Base-by-base conservation (phyloP, 495 filamentous ascomycete genomes). In the Neurospora terricola region DNA sequence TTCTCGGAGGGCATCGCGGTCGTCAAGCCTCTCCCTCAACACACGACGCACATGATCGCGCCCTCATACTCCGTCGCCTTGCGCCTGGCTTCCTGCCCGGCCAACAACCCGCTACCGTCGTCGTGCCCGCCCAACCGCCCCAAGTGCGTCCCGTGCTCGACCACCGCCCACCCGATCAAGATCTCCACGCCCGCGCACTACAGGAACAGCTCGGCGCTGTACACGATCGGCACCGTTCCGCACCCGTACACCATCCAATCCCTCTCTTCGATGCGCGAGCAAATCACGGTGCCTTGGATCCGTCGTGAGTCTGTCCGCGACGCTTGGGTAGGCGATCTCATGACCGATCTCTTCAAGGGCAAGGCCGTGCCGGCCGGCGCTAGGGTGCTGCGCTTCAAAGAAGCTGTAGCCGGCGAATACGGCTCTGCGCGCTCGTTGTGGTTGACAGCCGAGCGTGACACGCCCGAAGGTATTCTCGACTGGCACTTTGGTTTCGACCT, bases 401-500 rank as follows among this genome's bases (percentile, higher is more conserved):
- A 94, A 62, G 86, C 87, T 7, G 90, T 97, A 21, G 95, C 93
- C 1, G 84, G 88, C 10, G 88, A 91, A 12, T 84, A 83, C 66
- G 86, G 84, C 11, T 75, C 80, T 0, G 79, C 86, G 6, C 88
- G 86, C 43, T 89, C 91, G 4, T 84, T 97, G 4, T 97, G 93
- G 94, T 84, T 97, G 70, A 92, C 91, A 0, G 91, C 92, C 62
- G 96, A 97, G 76, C 83, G 83, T 6, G 84, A 85, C 4, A n/a
- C 89, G 8, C 79, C 89, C 9, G 83, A 85, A 27, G 92, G 95
- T 0, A 34, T 27, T 73, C 81, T 96, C 0, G 93, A 96, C 75
- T 98, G 94, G 92, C 87, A 91, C 77, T 92, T 98, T 76, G 95
- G 95, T 68, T 99, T 99, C 83, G 83, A 84, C 38, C 85, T 97